Percentiles rank a stretch among this genome's conserved stretches.
These are phyloP conservation scores for Arthroderma sp. DNA, from an alignment of 2,329 filamentous ascomycete genomes.

Conservation along the genomic window DNA sequence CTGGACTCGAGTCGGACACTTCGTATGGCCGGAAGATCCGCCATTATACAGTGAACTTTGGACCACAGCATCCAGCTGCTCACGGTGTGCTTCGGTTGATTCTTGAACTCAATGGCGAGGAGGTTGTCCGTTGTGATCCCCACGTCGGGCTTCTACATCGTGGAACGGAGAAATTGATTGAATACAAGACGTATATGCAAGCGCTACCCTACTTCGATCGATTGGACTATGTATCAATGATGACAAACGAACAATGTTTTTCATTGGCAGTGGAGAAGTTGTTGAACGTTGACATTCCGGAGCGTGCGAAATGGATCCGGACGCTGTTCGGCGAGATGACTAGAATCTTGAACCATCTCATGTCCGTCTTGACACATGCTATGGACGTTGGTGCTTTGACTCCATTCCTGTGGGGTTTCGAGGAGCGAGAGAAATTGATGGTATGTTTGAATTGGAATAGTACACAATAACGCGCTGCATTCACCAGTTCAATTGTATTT, in stretches of 20 bases:
- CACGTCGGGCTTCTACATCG: slow-evolving; percentile 93
- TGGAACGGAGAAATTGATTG: slow-evolving; percentile 98
- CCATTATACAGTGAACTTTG: slow-evolving; percentile 99
- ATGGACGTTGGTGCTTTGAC: slow-evolving; percentile 98
- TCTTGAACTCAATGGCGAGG: slow-evolving; percentile 92
- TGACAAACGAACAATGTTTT: slow-evolving; percentile 99
- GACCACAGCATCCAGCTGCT: slow-evolving; percentile 93
- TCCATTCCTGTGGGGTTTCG: slow-evolving; percentile 98
- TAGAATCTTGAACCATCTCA: slow-evolving; percentile 86
- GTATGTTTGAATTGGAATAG: slow-evolving; percentile 40
- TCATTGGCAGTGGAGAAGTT: slow-evolving; percentile 94
- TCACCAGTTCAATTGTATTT: neutral
- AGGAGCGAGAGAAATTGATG: slow-evolving; percentile 99
- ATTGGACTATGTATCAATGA: slow-evolving; percentile 98
- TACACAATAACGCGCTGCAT: neutral
- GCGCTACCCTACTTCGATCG: slow-evolving; percentile 97
- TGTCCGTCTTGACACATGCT: slow-evolving; percentile 92
- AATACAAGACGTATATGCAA: slow-evolving; percentile 99
- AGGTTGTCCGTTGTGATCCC: slow-evolving; percentile 90
- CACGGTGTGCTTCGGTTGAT: slow-evolving; percentile 97
- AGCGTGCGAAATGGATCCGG: slow-evolving; percentile 91
- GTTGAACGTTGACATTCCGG: slow-evolving; percentile 88
- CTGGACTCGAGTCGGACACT: slow-evolving; percentile 35
- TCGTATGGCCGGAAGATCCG: slow-evolving; percentile 65
- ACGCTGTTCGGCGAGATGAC: slow-evolving; percentile 95